Conservation (phyloP, 1,284 basidiomycete genomes). For the Pseudozyma pruni region DNA sequence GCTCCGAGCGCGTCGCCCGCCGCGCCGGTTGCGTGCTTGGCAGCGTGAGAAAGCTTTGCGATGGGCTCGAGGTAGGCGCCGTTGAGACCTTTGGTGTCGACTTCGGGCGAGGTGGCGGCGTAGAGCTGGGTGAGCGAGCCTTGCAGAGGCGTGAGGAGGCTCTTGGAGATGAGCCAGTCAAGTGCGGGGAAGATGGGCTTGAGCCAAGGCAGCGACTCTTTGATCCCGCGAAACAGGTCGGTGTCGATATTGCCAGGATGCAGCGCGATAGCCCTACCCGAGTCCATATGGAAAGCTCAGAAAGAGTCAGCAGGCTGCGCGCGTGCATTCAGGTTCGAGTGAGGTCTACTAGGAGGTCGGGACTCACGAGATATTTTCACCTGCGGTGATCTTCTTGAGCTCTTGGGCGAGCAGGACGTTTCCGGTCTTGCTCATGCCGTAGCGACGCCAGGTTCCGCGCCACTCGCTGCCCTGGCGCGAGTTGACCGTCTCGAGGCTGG, state of each 20-base stretch:
- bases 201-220: too few species aligned
- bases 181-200: too few species aligned
- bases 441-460: background rate
- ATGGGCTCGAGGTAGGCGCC: background rate
- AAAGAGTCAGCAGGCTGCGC: too few species aligned
- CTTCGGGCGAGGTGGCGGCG: slow-evolving; percentile 4
- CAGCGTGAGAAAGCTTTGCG: too few species aligned
- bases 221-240: too few species aligned
- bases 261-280: too few species aligned
- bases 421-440: background rate
- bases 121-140: slow-evolving; percentile 2
- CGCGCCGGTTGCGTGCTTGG: too few species aligned
- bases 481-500: background rate
- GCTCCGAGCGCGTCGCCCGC: too few species aligned
- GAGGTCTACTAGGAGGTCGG: too few species aligned
- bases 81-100: background rate
- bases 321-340: too few species aligned
- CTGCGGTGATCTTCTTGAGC: background rate
- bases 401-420: slow-evolving; percentile 9
- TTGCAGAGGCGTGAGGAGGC: background rate
- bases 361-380: too few species aligned
- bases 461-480: background rate
- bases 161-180: background rate
- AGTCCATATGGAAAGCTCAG: too few species aligned
- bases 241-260: background rate